These are phyloP conservation scores for Ceratocystis albifundus DNA, from an alignment of 2,329 filamentous ascomycete species.

Conservation along the genomic window DNA sequence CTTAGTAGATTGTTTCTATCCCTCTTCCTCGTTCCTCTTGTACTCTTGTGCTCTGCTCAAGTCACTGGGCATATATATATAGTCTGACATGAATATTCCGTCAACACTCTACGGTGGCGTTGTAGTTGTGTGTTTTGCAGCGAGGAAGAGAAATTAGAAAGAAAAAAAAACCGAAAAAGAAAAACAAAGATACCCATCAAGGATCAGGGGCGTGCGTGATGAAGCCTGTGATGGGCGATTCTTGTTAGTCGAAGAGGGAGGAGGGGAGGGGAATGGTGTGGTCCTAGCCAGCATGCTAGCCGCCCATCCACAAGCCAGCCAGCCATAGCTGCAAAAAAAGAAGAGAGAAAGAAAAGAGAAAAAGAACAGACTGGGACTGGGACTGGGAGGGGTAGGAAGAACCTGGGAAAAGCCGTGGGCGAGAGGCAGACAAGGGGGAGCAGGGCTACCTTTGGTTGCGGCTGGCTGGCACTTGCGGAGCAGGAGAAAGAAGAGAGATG, in stretches of 20 bases:
- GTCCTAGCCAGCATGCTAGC: background rate
- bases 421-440: background rate
- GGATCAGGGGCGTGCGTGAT: no score
- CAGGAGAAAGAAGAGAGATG: no score
- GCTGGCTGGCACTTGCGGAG: no score
- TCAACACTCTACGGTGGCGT: background rate
- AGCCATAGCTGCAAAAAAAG: conserved; percentile 9
- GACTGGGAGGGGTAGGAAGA: background rate
- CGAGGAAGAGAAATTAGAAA: background rate
- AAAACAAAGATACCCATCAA: no score
- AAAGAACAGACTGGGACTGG: no score
- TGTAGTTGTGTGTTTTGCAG: background rate
- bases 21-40: no score
- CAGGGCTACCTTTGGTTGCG: background rate
- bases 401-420: no score
- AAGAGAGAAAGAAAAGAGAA: background rate
- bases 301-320: background rate
- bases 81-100: background rate
- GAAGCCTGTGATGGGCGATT: no score
- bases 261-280: no score
- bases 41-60: no score
- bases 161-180: background rate
- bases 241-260: no score
- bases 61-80: background rate
- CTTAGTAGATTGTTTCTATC: background rate